Percentiles rank a stretch among this genome's conserved stretches.
phyloP scores from a whole-genome alignment of 2,329 filamentous ascomycete genomes.

The Rhynchosporium graminicola region DNA sequence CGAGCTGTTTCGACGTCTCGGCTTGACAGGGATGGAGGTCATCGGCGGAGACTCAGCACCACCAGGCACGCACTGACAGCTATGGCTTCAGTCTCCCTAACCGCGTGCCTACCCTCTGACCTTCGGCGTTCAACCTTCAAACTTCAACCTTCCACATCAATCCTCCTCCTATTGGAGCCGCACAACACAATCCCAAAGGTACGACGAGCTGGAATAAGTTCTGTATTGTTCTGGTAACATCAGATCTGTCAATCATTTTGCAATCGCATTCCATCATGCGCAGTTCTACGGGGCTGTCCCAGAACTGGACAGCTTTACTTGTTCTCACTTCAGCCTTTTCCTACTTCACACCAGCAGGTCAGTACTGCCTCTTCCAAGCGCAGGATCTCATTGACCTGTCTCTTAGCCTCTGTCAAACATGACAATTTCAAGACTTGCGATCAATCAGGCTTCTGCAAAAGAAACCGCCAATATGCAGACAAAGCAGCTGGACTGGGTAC shows the following conservation, averaged over 20 bases:
- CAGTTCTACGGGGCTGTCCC: slow-evolving; percentile 47
- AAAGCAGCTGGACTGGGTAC: slow-evolving; percentile 63
- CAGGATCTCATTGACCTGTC: slow-evolving; percentile 20
- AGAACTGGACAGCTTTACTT: slow-evolving; percentile 65
- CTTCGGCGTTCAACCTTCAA: not conserved
- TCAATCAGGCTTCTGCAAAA: slow-evolving; percentile 95
- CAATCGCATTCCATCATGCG: slow-evolving; percentile 27
- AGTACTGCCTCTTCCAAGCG: slow-evolving; percentile 35
- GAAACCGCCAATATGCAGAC: slow-evolving; percentile 89
- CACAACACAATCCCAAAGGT: not conserved
- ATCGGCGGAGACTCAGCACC: not conserved
- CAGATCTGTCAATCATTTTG: slow-evolving; percentile 16
- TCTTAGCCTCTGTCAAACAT: slow-evolving; percentile 80
- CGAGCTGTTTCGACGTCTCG: not conserved
- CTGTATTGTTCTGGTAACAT: slow-evolving; percentile 13
- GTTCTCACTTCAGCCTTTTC: slow-evolving; percentile 60
- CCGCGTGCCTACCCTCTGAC: too few relatives aligned
- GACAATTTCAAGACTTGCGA: slow-evolving; percentile 96
- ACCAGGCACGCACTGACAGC: too few relatives aligned
- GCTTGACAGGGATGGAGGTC: slow-evolving; percentile 17
- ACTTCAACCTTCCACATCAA: not conserved
- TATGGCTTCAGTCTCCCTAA: too few relatives aligned
- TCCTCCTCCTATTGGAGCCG: not conserved
- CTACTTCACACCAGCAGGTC: slow-evolving; percentile 66
- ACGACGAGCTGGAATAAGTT: slow-evolving; percentile 24